Percentiles rank a stretch among this genome's conserved stretches.
Conservation (phyloP, 2,329 filamentous ascomycete species). For the Colletotrichum australisinense region DNA sequence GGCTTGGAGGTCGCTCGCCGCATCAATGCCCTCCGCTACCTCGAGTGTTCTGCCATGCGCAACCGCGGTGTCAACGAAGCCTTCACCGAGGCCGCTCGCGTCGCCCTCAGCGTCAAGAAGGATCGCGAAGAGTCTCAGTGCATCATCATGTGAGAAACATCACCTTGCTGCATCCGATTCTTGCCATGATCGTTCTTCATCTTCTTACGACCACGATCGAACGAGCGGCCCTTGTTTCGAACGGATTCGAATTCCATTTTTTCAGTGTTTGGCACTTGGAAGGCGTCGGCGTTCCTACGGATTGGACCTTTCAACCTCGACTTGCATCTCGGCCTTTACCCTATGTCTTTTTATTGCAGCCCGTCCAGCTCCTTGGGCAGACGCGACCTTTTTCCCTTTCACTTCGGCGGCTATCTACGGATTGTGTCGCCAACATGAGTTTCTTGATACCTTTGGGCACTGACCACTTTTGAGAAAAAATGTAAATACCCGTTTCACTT, state of each 20-base stretch:
- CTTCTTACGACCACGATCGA: constrained; percentile 17
- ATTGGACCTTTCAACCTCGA: constrained; percentile 22
- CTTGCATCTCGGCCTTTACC: constrained; percentile 6
- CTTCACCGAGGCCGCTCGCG: constrained; percentile 96
- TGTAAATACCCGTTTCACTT: constrained; percentile 34
- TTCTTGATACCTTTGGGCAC: constrained; percentile 34
- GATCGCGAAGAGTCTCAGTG: constrained; percentile 73
- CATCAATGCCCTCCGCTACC: constrained; percentile 92
- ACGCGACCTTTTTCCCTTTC: constrained; percentile 8
- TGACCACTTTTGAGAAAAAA: constrained; percentile 20
- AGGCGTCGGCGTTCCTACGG: constrained; percentile 35
- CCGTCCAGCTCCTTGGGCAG: constrained; percentile 23
- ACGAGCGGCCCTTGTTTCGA: constrained; percentile 24
- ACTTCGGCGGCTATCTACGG: constrained; percentile 10
- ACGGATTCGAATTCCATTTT: constrained; percentile 14
- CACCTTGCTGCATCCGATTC: neutral
- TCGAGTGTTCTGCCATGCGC: constrained; percentile 98
- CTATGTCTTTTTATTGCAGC: constrained; percentile 33
- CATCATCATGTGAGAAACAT: constrained; percentile 63
- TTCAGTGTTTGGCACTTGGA: constrained; percentile 28
- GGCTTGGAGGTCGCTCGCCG: constrained; percentile 90
- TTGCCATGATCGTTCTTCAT: neutral
- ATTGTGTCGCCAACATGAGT: constrained; percentile 13
- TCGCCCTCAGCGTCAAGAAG: constrained; percentile 81
- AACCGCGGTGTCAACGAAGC: constrained; percentile 98